Conservation (phyloP, 345 rosid genomes). For the Salix caprea region DNA sequence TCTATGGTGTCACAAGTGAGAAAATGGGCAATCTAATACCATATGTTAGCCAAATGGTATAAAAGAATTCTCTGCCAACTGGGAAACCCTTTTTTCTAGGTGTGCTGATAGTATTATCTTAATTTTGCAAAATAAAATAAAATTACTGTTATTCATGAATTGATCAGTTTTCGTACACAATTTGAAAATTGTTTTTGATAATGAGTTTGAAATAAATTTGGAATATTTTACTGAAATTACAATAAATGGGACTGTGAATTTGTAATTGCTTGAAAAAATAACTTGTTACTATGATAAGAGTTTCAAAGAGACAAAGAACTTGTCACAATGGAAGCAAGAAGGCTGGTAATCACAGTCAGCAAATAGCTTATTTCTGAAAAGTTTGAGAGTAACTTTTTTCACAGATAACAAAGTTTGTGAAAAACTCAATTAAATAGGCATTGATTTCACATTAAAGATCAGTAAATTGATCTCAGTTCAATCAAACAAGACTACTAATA, state of each 20-base stretch:
- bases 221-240: too few species aligned
- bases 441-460: background rate
- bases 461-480: background rate
- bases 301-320: background rate
- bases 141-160: too few species aligned
- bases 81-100: too few species aligned
- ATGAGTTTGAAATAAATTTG: too few species aligned
- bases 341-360: background rate
- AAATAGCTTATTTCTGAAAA: too few species aligned
- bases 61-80: background rate
- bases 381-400: background rate
- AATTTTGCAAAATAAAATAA: too few species aligned
- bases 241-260: background rate
- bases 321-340: background rate
- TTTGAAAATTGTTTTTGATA: too few species aligned
- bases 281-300: background rate
- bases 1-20: too few species aligned
- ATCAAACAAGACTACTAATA: background rate
- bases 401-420: background rate
- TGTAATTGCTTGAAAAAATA: background rate
- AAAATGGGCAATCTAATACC: background rate
- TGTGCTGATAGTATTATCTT: too few species aligned
- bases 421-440: background rate
- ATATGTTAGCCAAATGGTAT: background rate
- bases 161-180: too few species aligned